Evolutionary conservation across 1,284 basidiomycete genomes (phyloP), one percentile per base, ranked within the genome.

Genomic region (Apiotrichum montevideense): DNA sequence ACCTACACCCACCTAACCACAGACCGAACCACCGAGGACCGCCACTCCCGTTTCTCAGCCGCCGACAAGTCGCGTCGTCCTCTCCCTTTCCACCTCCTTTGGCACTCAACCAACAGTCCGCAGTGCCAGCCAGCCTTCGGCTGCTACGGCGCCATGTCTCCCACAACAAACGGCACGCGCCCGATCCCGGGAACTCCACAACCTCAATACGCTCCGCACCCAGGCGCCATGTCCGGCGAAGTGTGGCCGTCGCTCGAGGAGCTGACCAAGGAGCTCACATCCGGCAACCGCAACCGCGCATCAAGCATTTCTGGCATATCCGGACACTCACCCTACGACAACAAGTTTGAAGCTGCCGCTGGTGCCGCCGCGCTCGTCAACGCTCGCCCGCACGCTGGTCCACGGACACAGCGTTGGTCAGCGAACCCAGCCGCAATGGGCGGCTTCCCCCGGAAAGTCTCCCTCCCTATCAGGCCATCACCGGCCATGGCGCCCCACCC

Each of bases 231-330:
- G 55, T 47, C 53, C 6, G 48, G 43, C 50, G 60, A 62, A 11
- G 48, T 52, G 4, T 62, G 57, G 57, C 60, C 60, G 15, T 51
- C 56, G 37, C 60, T 56, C 37, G 54, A 56, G 8, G 57, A 63
- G 35, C 54, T 64, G 46, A 57, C 57, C 7, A 46, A 57, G n/a
- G 56, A 64, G 51, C 57, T 61, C 44, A 40, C 53, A n/a, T 55
- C 47, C 11, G 15, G 47, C 7, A 15, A 52, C 7, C 54, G n/a
- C 58, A 66, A 52, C 7, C 54, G n/a, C 58, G 65, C 46, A 10
- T 62, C 42, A 47, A 65, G 6, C 44, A 57, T 55, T 8, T 45
- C 52, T 9, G 46, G 52, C 14, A 39, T 44, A 15, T 58, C 21
- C 21, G 21, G 21, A 51, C 29, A 29, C 47, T 6, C 56, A 3